These are phyloP conservation scores for Colletotrichum truncatum DNA, from an alignment of 2,329 filamentous ascomycete species.

Conservation along the genomic window DNA sequence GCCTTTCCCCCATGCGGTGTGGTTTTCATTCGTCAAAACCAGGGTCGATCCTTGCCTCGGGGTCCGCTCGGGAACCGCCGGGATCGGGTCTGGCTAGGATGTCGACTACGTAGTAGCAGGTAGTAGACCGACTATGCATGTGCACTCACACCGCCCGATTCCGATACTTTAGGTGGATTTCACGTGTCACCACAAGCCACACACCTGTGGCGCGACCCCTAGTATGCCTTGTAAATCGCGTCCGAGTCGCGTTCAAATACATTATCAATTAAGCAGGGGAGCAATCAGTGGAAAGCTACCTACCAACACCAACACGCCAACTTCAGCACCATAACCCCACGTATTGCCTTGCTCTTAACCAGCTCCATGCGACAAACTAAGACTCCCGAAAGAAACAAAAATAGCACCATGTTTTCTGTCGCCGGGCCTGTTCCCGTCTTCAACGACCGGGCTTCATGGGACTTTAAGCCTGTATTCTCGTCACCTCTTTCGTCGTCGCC, in stretches of 20 bases:
- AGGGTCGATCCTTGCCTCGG: constrained; percentile 18
- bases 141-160: background rate
- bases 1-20: background rate
- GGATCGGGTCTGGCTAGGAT: background rate
- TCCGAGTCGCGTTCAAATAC: constrained; percentile 18
- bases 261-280: constrained; percentile 10
- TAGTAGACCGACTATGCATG: background rate
- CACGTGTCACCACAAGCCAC: constrained; percentile 16
- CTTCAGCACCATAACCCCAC: background rate
- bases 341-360: background rate
- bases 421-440: constrained; percentile 51
- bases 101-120: no score
- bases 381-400: constrained; percentile 32
- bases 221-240: background rate
- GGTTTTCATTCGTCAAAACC: constrained; percentile 20
- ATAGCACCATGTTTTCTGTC: constrained; percentile 51
- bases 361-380: constrained; percentile 45
- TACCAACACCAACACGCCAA: background rate
- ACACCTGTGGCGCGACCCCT: background rate
- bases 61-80: constrained; percentile 28
- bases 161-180: background rate
- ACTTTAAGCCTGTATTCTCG: constrained; percentile 56
- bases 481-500: constrained; percentile 70
- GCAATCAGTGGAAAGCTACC: background rate
- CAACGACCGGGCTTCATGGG: constrained; percentile 49